Percentiles rank a stretch among this genome's conserved stretches.
These are phyloP conservation scores for Exophiala calicioides DNA, from an alignment of 2,329 filamentous ascomycete species.

Conservation along the genomic window DNA sequence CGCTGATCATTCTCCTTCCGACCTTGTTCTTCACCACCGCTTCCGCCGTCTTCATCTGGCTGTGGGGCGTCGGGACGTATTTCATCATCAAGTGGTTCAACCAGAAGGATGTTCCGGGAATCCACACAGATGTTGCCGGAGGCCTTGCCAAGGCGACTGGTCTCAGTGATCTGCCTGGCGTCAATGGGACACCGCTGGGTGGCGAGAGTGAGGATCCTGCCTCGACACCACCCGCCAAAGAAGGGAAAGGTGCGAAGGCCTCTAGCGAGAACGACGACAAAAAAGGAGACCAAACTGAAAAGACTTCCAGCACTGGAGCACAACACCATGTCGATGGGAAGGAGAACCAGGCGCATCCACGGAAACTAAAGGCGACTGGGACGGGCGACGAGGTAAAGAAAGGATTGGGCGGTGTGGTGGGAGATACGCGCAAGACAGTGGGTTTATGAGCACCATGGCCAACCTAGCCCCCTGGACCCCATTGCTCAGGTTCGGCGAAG, in stretches of 20 bases:
- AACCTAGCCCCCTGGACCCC: too few species aligned
- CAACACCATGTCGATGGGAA: too few species aligned
- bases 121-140: constrained; percentile 13
- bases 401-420: too few species aligned
- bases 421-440: too few species aligned
- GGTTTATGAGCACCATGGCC: too few species aligned
- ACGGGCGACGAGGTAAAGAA: too few species aligned
- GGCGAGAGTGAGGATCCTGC: background rate
- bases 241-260: background rate
- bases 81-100: constrained; percentile 33
- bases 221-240: background rate
- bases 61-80: constrained; percentile 64
- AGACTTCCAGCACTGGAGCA: too few species aligned
- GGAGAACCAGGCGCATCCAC: too few species aligned
- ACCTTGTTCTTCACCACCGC: constrained; percentile 66
- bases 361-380: too few species aligned
- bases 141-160: constrained; percentile 13
- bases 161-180: constrained; percentile 12
- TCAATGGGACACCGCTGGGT: constrained; percentile 8
- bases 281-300: background rate
- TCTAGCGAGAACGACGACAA: background rate
- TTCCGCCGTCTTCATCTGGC: constrained; percentile 65
- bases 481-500: too few species aligned
- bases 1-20: constrained; percentile 67
- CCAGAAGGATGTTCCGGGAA: constrained; percentile 22